Percentiles rank a stretch among this genome's conserved stretches.
phyloP scores from a whole-genome alignment of 2,329 filamentous ascomycete genomes.

The Teratosphaeria pseudoeucalypti region DNA sequence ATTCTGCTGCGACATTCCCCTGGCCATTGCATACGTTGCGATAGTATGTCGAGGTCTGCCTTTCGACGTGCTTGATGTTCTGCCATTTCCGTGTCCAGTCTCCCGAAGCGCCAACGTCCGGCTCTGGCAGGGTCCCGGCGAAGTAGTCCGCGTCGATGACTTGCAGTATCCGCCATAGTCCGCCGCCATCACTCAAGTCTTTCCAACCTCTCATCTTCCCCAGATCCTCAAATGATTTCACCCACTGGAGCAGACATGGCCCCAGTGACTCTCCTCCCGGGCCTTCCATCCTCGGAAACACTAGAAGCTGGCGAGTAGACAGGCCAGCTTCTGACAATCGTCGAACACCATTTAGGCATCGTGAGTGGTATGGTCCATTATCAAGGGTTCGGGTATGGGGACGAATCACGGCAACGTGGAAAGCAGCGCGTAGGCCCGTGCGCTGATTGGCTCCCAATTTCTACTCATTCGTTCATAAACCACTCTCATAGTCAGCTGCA shows the following conservation, averaged over 20 bases:
- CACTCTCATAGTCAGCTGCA: background rate
- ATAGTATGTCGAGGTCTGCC: slow-evolving; percentile 39
- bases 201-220: slow-evolving; percentile 28
- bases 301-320: background rate
- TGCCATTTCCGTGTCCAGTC: slow-evolving; percentile 45
- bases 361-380: background rate
- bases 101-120: slow-evolving; percentile 31
- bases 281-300: slow-evolving; percentile 10
- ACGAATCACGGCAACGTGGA: background rate
- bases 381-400: background rate
- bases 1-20: slow-evolving; percentile 25
- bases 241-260: slow-evolving; percentile 26
- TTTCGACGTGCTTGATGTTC: slow-evolving; percentile 43
- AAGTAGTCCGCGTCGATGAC: slow-evolving; percentile 41
- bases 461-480: background rate
- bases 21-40: slow-evolving; percentile 33
- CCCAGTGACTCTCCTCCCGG: slow-evolving; percentile 15
- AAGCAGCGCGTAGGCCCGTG: background rate
- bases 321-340: background rate
- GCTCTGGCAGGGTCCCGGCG: slow-evolving; percentile 37
- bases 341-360: background rate
- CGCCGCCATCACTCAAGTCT: slow-evolving; percentile 37
- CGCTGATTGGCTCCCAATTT: background rate
- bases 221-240: slow-evolving; percentile 35
- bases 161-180: slow-evolving; percentile 38